phyloP scores from a whole-genome alignment of 176 grass and related monocot genomes.

The Phoenix roebelenii region DNA sequence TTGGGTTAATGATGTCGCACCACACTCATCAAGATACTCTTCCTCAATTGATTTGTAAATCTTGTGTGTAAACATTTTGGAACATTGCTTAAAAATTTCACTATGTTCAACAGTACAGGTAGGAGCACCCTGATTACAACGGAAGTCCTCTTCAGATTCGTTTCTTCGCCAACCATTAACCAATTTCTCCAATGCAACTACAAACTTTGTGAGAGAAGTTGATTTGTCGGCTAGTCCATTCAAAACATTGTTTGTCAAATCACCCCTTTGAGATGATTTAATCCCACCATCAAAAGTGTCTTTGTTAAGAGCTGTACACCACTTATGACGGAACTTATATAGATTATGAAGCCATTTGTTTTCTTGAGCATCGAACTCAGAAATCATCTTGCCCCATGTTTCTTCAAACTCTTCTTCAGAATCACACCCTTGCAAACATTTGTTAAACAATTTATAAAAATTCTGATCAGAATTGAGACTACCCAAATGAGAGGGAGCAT shows the following conservation, averaged over 20 bases:
- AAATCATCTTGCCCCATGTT: constrained; percentile 60
- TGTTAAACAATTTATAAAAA: constrained; percentile 59
- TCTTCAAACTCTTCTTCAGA: constrained; percentile 55
- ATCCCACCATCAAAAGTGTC: constrained; percentile 61
- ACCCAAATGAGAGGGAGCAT: constrained; percentile 56
- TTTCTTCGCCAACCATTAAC: constrained; percentile 56
- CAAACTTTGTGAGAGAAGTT: constrained; percentile 30
- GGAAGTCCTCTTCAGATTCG: constrained; percentile 60
- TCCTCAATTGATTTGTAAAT: constrained; percentile 76
- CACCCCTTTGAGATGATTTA: constrained; percentile 51
- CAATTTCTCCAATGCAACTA: constrained; percentile 39
- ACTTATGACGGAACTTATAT: constrained; percentile 61
- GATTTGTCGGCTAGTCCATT: constrained; percentile 42
- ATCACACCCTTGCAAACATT: constrained; percentile 52
- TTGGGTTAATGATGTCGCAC: constrained; percentile 47
- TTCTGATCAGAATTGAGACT: constrained; percentile 50
- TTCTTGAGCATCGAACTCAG: constrained; percentile 57
- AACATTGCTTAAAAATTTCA: constrained; percentile 71
- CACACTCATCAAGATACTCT: constrained; percentile 74
- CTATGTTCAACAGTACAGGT: constrained; percentile 55
- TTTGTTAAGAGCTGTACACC: constrained; percentile 67
- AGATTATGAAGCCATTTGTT: constrained; percentile 81
- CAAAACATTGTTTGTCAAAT: constrained; percentile 60
- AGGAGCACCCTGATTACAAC: constrained; percentile 45
- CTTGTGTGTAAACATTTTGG: constrained; percentile 69